Percentiles rank a stretch among this genome's conserved stretches.
Evolutionary conservation across 495 filamentous ascomycete genomes (phyloP).

Genomic region (Penicillium crystallinum): DNA sequence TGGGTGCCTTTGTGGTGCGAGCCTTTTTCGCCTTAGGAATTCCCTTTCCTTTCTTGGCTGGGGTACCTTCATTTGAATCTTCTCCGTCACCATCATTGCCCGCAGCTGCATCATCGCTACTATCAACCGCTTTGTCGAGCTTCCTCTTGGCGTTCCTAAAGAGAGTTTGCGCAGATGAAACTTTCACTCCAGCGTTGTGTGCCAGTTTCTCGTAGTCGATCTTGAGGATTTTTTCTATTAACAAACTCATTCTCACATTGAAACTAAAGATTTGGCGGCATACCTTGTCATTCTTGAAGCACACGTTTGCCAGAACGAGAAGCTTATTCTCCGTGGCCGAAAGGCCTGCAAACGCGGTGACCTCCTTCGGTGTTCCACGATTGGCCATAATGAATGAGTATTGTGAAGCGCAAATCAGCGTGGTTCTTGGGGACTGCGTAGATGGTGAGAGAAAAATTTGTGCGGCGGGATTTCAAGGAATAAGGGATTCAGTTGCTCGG

Average conservation of each 20-base stretch:
- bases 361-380: no score
- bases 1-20: background rate
- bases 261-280: background rate
- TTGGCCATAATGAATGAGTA: no score
- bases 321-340: background rate
- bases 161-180: background rate
- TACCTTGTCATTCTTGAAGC: background rate
- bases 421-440: no score
- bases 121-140: background rate
- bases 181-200: background rate
- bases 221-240: background rate
- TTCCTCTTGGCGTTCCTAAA: background rate
- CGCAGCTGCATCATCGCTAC: background rate
- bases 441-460: no score
- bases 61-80: background rate
- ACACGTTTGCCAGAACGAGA: background rate
- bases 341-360: background rate
- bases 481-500: no score
- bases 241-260: background rate
- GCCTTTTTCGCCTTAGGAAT: background rate
- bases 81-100: background rate
- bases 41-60: background rate
- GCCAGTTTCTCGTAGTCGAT: background rate
- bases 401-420: no score
- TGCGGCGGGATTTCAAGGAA: no score